Evolutionary conservation across 192 early-diverging fungal species (phyloP).

Genomic region (Piromyces finnis): DNA sequence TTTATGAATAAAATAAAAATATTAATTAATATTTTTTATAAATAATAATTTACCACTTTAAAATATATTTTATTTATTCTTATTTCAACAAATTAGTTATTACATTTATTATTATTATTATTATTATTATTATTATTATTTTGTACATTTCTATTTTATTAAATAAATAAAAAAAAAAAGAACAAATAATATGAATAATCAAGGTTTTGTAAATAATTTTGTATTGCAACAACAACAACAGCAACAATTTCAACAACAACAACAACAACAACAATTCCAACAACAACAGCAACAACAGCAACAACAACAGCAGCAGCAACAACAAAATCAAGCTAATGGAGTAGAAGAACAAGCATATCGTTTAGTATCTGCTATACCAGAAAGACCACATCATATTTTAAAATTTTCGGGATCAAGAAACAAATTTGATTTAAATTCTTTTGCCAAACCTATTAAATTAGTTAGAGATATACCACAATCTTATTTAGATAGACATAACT

Average conservation of each 20-base stretch:
- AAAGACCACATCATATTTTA: conserved; percentile 46
- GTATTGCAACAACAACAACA: not conserved
- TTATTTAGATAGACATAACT: not conserved
- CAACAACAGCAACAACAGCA: not conserved
- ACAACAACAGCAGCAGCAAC: not conserved
- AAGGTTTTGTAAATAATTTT: not conserved
- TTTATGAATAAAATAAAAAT: too few relatives aligned
- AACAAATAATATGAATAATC: not conserved
- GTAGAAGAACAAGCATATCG: conserved; percentile 15
- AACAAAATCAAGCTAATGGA: not conserved
- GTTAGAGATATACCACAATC: not conserved
- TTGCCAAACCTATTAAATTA: not conserved
- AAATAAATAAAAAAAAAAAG: too few relatives aligned
- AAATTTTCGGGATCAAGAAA: conserved; percentile 17
- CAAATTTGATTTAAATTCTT: not conserved
- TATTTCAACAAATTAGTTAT: too few relatives aligned
- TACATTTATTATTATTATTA: too few relatives aligned
- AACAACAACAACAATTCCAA: not conserved
- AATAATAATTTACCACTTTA: too few relatives aligned
- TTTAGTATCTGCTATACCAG: conserved; percentile 29
- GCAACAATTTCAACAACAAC: too few relatives aligned
- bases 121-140: too few relatives aligned
- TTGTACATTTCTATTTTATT: too few relatives aligned
- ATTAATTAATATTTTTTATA: too few relatives aligned
- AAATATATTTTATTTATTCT: too few relatives aligned